A percentile compares a stretch with the other conserved stretches of the same genome.
phyloP scores from a whole-genome alignment of 495 filamentous ascomycete species.

The Penicillium waksmanii region DNA sequence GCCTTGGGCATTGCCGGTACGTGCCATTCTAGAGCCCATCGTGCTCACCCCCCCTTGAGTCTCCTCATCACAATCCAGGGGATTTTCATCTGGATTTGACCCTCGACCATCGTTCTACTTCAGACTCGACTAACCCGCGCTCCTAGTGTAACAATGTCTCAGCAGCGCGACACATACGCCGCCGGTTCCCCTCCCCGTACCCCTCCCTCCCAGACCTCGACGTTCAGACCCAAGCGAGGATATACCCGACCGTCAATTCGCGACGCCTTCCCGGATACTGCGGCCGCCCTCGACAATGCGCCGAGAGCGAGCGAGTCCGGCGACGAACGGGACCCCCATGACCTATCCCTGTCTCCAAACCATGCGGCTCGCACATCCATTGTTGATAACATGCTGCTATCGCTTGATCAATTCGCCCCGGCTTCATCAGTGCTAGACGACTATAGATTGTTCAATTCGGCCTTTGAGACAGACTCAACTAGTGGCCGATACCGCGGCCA shows the following conservation, averaged over 20 bases:
- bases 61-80: background rate
- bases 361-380: conserved; percentile 83
- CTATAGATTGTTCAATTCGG: conserved; percentile 47
- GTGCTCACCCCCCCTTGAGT: background rate
- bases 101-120: background rate
- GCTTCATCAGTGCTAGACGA: conserved; percentile 46
- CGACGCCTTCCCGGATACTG: conserved; percentile 56
- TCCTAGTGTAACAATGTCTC: conserved; percentile 37
- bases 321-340: conserved; percentile 78
- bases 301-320: conserved; percentile 47
- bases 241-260: conserved; percentile 43
- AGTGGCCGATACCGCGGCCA: conserved; percentile 58
- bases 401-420: conserved; percentile 76
- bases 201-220: conserved; percentile 43
- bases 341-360: conserved; percentile 75
- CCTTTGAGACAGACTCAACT: conserved; percentile 36
- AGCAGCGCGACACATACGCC: conserved; percentile 30
- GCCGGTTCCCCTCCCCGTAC: conserved; percentile 49
- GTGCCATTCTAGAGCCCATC: conserved; percentile 8
- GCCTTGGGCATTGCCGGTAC: conserved; percentile 26
- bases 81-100: background rate
- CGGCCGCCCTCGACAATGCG: conserved; percentile 43
- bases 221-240: conserved; percentile 37
- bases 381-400: conserved; percentile 89
- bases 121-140: conserved; percentile 16